Evolutionary conservation across 2,329 filamentous ascomycete genomes (phyloP), one percentile per base, ranked within the genome.

Genomic region (Exophiala alcalophila): DNA sequence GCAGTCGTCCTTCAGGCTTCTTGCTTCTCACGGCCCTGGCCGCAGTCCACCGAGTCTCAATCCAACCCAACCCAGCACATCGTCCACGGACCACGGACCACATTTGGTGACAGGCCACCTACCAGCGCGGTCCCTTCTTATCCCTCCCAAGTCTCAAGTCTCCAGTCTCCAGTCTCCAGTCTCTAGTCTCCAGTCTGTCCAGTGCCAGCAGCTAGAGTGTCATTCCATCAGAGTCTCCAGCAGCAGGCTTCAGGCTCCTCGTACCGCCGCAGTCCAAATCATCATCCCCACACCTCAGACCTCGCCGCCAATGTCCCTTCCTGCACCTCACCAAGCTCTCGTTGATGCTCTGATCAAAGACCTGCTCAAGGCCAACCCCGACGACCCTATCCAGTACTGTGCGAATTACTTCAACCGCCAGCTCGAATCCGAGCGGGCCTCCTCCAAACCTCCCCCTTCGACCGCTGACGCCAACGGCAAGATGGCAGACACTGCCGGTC

Each of bases 401-500:
- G 76, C 78, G 65, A 80, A 84, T 65, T 79, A 78, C 70, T 84
- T 84, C 66, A 69, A 72, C 55, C 72, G 71, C 61, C 79, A 78
- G 59, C 77, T 86, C 58, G 77, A 81, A 63, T 73, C 73, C 60
- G 78, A 85, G 70, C 78, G 78, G 59, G 68, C 72, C 57, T 70
- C 76, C 61, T 18, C 30, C 39, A 76, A 62, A 45, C 67, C 66
- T 61, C 64, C 50, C 58, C 59, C 60, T 43, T 59, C 63, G 10
- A 67, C 66, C 62, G 64, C 52, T 57, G 59, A 60, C 44, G 59
- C 63, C 47, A 64, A 61, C 59, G 60, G 61, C 60, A 57, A 55
- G 45, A 89, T 90, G 84, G 81, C 87, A 55, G 80, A 81, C 63
- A 81, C 77, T 59, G 80, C 73, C 58, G 92, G 94, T 67, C 84